phyloP scores from a whole-genome alignment of 768 basidiomycete species.

The Amanita thiersii region DNA sequence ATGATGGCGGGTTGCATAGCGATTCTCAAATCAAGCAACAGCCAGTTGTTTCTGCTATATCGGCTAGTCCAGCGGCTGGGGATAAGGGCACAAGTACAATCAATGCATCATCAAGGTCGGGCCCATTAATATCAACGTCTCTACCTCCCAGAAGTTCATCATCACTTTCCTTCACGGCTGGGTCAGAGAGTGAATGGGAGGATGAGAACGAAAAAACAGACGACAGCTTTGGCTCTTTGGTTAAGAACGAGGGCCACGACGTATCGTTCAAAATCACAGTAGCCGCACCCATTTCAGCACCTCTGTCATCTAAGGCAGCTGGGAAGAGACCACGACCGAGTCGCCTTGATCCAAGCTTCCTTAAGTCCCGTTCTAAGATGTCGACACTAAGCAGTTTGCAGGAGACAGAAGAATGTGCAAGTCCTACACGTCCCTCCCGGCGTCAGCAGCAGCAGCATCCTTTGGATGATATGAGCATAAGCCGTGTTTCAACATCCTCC shows the following conservation, averaged over 20 bases:
- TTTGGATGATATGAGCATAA: constrained; percentile 64
- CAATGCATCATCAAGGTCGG: neutral
- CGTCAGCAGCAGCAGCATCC: constrained; percentile 26
- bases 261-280: constrained; percentile 25
- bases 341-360: constrained; percentile 63
- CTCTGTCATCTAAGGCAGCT: constrained; percentile 20
- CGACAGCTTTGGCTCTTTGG: constrained; percentile 57
- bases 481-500: constrained; percentile 28
- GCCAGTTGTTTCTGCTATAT: constrained; percentile 31
- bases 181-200: constrained; percentile 86
- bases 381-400: constrained; percentile 54
- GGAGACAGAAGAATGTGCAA: constrained; percentile 59
- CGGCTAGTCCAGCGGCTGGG: constrained; percentile 30
- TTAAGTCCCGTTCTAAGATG: constrained; percentile 41
- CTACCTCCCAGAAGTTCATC: constrained; percentile 37
- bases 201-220: constrained; percentile 83
- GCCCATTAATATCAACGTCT: constrained; percentile 16
- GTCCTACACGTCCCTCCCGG: constrained; percentile 19
- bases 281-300: constrained; percentile 18
- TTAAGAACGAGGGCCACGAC: constrained; percentile 26
- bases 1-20: constrained; percentile 39
- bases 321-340: constrained; percentile 50
- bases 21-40: constrained; percentile 17
- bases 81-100: constrained; percentile 14
- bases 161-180: constrained; percentile 18